Evolutionary conservation across 2,329 filamentous ascomycete species (phyloP), one percentile per base, ranked within the genome.

Genomic region (Hypoxylon sp.): DNA sequence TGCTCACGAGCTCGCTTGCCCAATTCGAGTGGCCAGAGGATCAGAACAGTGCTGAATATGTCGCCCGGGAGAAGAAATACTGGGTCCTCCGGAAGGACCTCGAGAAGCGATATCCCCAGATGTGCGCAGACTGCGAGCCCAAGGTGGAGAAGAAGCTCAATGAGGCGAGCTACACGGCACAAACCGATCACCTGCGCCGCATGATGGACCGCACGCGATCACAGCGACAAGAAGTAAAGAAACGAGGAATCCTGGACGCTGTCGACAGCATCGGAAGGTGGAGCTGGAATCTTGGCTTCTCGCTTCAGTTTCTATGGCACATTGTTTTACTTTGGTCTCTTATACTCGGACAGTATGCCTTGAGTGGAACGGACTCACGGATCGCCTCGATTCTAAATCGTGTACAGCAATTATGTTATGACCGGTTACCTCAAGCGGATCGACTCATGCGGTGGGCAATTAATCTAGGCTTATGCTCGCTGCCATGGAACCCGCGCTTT

Each of bases 71-170:
- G 76, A 84, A 84, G 57, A 85, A 86, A 50, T 91, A 92, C 71
- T 90, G 89, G 68, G 83, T 84, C 33, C 97, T 91, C 76, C 89
- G 90, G 65, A 84, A 83, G 65, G 84, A 89, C 53, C 83, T 97
- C 16, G 94, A 97, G 80, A 83, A 88, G 72, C 87, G 91, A 51
- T 98, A 97, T 75, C 96, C 96, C 0, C 93, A 96, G 74, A 90
- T 97, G 62, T 99, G 96, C 80, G 85, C 85, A 67, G 83, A 87
- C 46, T 99, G 96, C 78, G 91, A 92, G 68, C 91, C 89, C 4
- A 87, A 83, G 65, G 94, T 95, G 20, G 87, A 90, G 67, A 81
- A 85, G 33, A 86, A 89, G 65, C 88, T 97, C 54, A 84, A 87
- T 20, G 83, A 88, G 70, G 89, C 92, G 0, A 90, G 87, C 7